Evolutionary conservation across 1,139 yeast species (phyloP).

Genomic region (Magnusiomyces paraingens): DNA sequence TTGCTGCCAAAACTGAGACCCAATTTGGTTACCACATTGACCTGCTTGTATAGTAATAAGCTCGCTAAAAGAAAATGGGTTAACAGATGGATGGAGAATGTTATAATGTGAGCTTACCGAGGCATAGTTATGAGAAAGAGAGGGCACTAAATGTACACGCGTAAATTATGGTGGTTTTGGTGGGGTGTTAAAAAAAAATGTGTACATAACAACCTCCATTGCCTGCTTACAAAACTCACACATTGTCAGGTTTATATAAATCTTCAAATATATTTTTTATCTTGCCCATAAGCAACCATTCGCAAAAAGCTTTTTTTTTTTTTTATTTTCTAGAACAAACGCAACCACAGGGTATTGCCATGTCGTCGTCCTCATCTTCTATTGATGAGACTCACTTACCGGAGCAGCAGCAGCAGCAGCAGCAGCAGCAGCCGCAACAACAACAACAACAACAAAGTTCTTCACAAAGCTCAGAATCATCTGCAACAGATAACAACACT

Average conservation of each 20-base stretch:
- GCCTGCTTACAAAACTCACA: too few relatives aligned
- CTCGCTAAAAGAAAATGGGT: constrained; percentile 32
- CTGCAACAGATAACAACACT: neutral
- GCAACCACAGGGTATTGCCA: too few relatives aligned
- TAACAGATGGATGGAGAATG: neutral
- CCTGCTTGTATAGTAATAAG: constrained; percentile 64
- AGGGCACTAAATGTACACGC: neutral
- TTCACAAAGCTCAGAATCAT: neutral
- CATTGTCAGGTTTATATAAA: too few relatives aligned
- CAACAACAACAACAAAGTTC: neutral
- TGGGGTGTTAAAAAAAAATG: neutral
- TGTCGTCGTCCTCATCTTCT: too few relatives aligned
- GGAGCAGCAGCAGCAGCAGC: too few relatives aligned
- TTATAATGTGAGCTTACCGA: constrained; percentile 6
- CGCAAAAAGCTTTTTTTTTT: too few relatives aligned
- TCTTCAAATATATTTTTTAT: too few relatives aligned
- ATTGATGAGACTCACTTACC: too few relatives aligned
- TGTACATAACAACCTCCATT: too few relatives aligned
- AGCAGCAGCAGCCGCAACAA: too few relatives aligned
- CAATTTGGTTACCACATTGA: constrained; percentile 96
- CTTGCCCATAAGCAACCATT: too few relatives aligned
- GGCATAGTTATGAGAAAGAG: constrained; percentile 7
- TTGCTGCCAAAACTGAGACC: constrained; percentile 90
- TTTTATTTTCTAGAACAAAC: too few relatives aligned
- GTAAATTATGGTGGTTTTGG: neutral